Conservation (phyloP, 768 basidiomycete species). For the Kwoniella europaea region DNA sequence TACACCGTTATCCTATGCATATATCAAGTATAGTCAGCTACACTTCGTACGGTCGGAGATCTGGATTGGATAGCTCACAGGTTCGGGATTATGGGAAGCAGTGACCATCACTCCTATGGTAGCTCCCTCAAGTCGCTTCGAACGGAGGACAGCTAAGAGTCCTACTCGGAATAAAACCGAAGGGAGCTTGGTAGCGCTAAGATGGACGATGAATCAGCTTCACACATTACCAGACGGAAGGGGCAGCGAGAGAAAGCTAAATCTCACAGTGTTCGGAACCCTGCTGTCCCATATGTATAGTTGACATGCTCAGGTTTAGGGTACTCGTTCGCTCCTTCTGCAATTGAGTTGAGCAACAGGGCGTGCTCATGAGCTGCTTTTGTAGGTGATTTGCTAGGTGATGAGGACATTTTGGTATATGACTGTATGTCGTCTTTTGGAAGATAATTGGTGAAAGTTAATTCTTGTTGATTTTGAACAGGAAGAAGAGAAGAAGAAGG, state of each 20-base stretch:
- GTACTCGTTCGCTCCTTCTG: constrained; percentile 59
- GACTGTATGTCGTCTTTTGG: neutral
- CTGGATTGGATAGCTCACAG: constrained; percentile 62
- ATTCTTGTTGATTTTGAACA: neutral
- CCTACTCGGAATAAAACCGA: constrained; percentile 94
- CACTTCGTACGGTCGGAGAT: neutral
- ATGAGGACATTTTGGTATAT: constrained; percentile 19
- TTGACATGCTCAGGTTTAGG: constrained; percentile 72
- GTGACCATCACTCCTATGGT: constrained; percentile 98
- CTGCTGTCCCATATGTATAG: constrained; percentile 92
- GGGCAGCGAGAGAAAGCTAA: neutral
- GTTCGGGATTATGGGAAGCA: constrained; percentile 99
- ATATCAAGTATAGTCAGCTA: neutral
- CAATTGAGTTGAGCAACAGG: constrained; percentile 37
- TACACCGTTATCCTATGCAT: constrained; percentile 88
- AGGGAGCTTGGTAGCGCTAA: constrained; percentile 64
- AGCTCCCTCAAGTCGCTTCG: constrained; percentile 87
- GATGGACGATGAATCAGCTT: constrained; percentile 8
- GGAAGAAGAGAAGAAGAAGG: neutral
- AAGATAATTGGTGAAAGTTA: neutral
- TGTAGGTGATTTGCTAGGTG: constrained; percentile 27
- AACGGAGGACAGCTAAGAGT: constrained; percentile 83
- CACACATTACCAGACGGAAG: neutral
- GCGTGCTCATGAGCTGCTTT: constrained; percentile 44
- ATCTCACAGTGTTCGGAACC: constrained; percentile 87